Evolutionary conservation across 306 rosid genomes (phyloP), one percentile per base, ranked within the genome.

Genomic region (Vigna angularis): DNA sequence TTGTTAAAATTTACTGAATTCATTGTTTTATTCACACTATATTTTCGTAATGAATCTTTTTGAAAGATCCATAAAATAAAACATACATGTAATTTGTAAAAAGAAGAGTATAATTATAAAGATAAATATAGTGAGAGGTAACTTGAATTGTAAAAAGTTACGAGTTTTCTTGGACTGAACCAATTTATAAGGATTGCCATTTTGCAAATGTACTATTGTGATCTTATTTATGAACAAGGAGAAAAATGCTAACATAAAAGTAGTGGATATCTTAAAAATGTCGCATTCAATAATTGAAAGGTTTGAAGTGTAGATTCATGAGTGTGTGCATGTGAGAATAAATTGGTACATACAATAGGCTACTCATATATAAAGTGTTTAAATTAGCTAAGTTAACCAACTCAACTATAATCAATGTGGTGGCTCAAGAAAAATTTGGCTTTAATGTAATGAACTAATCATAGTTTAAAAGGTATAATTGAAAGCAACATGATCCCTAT

Each of bases 401-500:
- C 24, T 70, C 18, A 10, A n/a, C 38, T 40, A 28, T 28, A 63
- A 79, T 79, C 38, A 62, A 62, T 72, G 73, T 8, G 7, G 20
- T n/a, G 72, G 79, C 51, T 61, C 49, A 20, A 36, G 56, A 57
- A 58, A 57, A 75, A 64, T 55, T 45, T 4, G 36, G 64, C 36
- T 73, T 49, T 26, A 20, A 15, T 42, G 70, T 42, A 67, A 68
- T 74, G 20, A 81, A 81, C 11, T 68, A 75, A 44, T 40, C 45
- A 57, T 76, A 24, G 13, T 70, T 18, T 22, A 76, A 52, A 70
- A 42, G 66, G 56, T 6, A 76, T 71, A 0, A 30, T 26, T 70
- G 7, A 69, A 81, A 86, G 78, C 52, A 87, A 83, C 98, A 87
- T 89, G 91, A 87, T 71, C 64, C 83, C 88, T 93, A 83, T 59